Conservation (phyloP, 208 protist genomes). For the Phytomonas sp. region DNA sequence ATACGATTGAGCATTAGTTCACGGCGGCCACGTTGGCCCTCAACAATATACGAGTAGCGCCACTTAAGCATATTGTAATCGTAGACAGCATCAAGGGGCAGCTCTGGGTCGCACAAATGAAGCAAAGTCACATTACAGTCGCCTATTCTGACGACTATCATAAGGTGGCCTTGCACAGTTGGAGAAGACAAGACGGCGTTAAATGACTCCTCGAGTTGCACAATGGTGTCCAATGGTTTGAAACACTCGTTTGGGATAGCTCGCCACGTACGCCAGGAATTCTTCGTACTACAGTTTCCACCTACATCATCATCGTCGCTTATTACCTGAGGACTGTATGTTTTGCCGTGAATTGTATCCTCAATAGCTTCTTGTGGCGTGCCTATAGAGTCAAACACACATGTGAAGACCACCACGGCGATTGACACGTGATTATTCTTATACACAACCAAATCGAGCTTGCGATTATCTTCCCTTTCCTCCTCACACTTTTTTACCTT, state of each 20-base stretch:
- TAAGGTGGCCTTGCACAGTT: constrained; percentile 62
- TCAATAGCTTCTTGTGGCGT: constrained; percentile 53
- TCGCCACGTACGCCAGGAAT: constrained; percentile 71
- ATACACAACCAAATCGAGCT: constrained; percentile 44
- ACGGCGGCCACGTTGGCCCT: constrained; percentile 47
- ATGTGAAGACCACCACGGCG: constrained; percentile 75
- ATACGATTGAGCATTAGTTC: constrained; percentile 77
- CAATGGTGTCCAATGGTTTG: constrained; percentile 45
- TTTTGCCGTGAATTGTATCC: constrained; percentile 32
- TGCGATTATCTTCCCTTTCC: background rate
- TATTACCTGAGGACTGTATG: background rate
- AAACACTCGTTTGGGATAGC: constrained; percentile 58
- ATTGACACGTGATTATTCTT: constrained; percentile 78
- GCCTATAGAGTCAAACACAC: constrained; percentile 46
- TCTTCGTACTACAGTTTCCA: background rate
- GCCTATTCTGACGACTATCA: constrained; percentile 81
- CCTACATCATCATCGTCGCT: background rate
- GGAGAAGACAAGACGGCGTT: constrained; percentile 39
- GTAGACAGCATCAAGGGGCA: constrained; percentile 64
- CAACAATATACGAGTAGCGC: constrained; percentile 74
- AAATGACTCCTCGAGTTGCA: constrained; percentile 70
- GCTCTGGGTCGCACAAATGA: constrained; percentile 58
- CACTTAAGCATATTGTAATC: constrained; percentile 83
- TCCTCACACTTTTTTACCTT: constrained; percentile 7
- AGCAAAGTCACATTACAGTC: constrained; percentile 76